These are phyloP conservation scores for Rhodosporidiobolus sp. DNA, from an alignment of 768 basidiomycete genomes.

Conservation along the genomic window DNA sequence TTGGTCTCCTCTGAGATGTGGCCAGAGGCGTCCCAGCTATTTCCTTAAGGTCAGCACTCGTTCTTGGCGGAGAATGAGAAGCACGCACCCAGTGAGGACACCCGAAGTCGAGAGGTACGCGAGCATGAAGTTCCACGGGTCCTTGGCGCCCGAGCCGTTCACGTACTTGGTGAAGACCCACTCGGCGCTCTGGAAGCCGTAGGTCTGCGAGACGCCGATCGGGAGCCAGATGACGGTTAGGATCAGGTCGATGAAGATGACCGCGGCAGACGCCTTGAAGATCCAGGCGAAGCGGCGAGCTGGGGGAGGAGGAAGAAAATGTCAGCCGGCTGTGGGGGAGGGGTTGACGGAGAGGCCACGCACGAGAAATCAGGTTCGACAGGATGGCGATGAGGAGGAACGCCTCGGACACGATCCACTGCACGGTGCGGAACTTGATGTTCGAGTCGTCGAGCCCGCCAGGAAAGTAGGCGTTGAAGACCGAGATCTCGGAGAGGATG, in stretches of 20 bases:
- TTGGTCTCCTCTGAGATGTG: slow-evolving; percentile 87
- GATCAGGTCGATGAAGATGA: slow-evolving; percentile 83
- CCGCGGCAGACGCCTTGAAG: slow-evolving; percentile 69
- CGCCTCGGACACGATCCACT: slow-evolving; percentile 77
- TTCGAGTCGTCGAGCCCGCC: slow-evolving; percentile 69
- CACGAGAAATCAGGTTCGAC: slow-evolving; percentile 81
- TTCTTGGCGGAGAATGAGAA: not conserved
- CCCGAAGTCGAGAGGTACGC: slow-evolving; percentile 85
- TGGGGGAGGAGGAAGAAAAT: slow-evolving; percentile 19
- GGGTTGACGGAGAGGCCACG: slow-evolving; percentile 41
- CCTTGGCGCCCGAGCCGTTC: slow-evolving; percentile 81
- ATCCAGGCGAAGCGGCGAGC: slow-evolving; percentile 61
- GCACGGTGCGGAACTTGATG: slow-evolving; percentile 78
- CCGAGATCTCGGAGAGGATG: slow-evolving; percentile 74
- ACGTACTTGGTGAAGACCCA: slow-evolving; percentile 81
- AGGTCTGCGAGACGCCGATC: slow-evolving; percentile 80
- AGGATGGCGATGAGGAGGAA: slow-evolving; percentile 68
- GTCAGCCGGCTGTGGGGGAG: not conserved
- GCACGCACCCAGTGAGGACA: slow-evolving; percentile 82
- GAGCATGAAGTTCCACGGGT: slow-evolving; percentile 87
- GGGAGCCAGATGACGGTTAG: slow-evolving; percentile 88
- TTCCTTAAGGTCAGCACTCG: not conserved
- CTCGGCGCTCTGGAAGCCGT: slow-evolving; percentile 77
- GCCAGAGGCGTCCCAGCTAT: slow-evolving; percentile 83
- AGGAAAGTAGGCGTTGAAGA: slow-evolving; percentile 78